Evolutionary conservation across 2,329 filamentous ascomycete genomes (phyloP), one percentile per base, ranked within the genome.

Genomic region (Aspergillus sp.): DNA sequence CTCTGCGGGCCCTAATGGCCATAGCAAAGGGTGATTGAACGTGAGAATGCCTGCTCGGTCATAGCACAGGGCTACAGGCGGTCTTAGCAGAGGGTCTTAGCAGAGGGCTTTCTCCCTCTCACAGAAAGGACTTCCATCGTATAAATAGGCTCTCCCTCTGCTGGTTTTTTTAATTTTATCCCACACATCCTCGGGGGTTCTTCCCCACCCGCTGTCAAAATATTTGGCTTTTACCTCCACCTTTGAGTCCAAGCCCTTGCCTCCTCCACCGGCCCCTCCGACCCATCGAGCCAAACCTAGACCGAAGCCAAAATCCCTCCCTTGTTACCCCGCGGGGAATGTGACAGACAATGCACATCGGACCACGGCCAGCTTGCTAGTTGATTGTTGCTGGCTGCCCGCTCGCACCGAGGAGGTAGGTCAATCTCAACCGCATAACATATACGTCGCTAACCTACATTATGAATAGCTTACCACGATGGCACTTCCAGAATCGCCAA

Each of bases 321-420:
- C 27, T 31, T 31, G 27, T 31, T 31, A 31, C 27, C 3, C 9
- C 27, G 9, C 27, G 27, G 9, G 27, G 9, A 4, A 11, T 11
- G 9, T 31, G 27, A n/a, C 7, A 27, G 8, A 37, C 8, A 5
- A 19, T 35, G 17, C 15, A 19, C 3, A 12, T 27, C 15, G 14
- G 12, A 37, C 45, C 31, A 35, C 15, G 44, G 25, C 4, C 27
- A 7, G 15, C 46, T 48, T 48, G 46, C 15, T 27, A 17, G 46
- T 37, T 48, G 46, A 48, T 48, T 48, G 46, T 31, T 27, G 46
- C 31, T 48, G n/a, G 46, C 31, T 33, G 25, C 46, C 27, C 46
- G 46, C 46, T 48, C 46, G 46, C 46, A 37, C 46, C 46, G 46
- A 48, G 46, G 35, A 48, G 46, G 46, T 48, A 37, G 2, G n/a